These are phyloP conservation scores for Jatropha curcas DNA, from an alignment of 345 rosid genomes.

Conservation along the genomic window DNA sequence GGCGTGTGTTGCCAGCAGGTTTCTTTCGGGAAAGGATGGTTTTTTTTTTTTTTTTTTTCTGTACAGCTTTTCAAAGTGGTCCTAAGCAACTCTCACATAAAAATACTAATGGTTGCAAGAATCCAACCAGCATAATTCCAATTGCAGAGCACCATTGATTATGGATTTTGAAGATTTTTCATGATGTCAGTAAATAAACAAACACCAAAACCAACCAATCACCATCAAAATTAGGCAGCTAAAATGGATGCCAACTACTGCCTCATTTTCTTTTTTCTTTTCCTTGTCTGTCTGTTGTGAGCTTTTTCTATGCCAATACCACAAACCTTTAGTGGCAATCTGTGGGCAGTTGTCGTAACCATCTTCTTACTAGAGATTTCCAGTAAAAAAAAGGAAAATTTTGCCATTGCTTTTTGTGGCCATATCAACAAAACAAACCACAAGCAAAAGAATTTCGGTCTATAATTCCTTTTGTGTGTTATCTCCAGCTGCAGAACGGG, in stretches of 20 bases:
- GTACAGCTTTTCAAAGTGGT: slow-evolving; percentile 22
- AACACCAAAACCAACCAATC: slow-evolving; percentile 20
- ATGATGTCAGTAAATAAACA: slow-evolving; percentile 16
- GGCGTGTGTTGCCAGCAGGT: too few species aligned
- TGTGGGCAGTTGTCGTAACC: slow-evolving; percentile 3
- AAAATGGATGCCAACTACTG: slow-evolving; percentile 22
- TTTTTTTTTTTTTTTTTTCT: too few species aligned
- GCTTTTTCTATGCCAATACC: slow-evolving; percentile 8
- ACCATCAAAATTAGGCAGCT: slow-evolving; percentile 15
- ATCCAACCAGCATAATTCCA: slow-evolving; percentile 17
- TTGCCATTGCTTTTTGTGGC: not conserved
- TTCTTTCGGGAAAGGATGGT: too few species aligned
- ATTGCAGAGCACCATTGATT: slow-evolving; percentile 18
- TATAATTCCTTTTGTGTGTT: slow-evolving; percentile 46
- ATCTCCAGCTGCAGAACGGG: slow-evolving; percentile 51
- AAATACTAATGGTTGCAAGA: slow-evolving; percentile 23
- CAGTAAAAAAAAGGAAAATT: not conserved
- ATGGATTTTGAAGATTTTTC: slow-evolving; percentile 11
- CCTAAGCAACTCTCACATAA: slow-evolving; percentile 3
- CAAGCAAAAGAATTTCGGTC: not conserved
- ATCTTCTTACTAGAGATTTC: slow-evolving; percentile 4
- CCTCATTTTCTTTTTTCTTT: not conserved
- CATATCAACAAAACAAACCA: not conserved
- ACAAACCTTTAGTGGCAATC: slow-evolving; percentile 5
- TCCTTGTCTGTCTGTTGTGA: not conserved